Evolutionary conservation across 805 yeast species (phyloP).

Genomic region (Yarrowia sp.): DNA sequence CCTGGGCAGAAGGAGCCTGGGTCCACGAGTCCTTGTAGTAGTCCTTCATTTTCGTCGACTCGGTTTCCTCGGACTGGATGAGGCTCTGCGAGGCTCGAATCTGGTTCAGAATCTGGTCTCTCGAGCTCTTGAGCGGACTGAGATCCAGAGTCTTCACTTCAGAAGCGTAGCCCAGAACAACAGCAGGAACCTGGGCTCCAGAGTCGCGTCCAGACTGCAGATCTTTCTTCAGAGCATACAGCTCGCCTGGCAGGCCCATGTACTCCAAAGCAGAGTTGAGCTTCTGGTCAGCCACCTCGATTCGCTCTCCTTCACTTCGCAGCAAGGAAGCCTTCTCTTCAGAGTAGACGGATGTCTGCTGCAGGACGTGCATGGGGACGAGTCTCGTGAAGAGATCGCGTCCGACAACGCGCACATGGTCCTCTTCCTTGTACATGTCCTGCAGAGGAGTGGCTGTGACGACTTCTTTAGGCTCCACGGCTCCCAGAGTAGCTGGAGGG

Average conservation of each 20-base stretch:
- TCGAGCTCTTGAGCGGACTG: constrained; percentile 38
- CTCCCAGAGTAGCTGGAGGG: constrained; percentile 55
- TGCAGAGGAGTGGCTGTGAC: constrained; percentile 56
- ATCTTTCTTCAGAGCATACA: constrained; percentile 35
- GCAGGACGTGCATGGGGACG: constrained; percentile 83
- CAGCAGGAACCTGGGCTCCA: constrained; percentile 8
- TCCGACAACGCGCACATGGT: constrained; percentile 48
- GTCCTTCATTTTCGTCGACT: constrained; percentile 40
- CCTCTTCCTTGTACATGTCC: constrained; percentile 42
- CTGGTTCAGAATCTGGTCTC: constrained; percentile 32
- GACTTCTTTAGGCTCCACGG: constrained; percentile 66
- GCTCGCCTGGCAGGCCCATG: constrained; percentile 67
- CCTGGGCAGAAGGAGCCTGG: constrained; percentile 41
- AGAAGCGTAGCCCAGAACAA: constrained; percentile 31
- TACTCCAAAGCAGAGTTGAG: constrained; percentile 75
- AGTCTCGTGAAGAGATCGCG: constrained; percentile 70
- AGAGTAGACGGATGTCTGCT: constrained; percentile 79
- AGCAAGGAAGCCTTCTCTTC: constrained; percentile 81
- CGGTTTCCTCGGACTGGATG: constrained; percentile 40
- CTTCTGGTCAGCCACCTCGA: constrained; percentile 78
- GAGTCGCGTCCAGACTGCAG: background rate
- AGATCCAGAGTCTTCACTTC: constrained; percentile 37
- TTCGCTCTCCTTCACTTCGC: constrained; percentile 69
- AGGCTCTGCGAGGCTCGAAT: constrained; percentile 37
- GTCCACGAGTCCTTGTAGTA: constrained; percentile 43